These are phyloP conservation scores for Hypomyces perniciosus DNA, from an alignment of 2,329 filamentous ascomycete species.

Conservation along the genomic window DNA sequence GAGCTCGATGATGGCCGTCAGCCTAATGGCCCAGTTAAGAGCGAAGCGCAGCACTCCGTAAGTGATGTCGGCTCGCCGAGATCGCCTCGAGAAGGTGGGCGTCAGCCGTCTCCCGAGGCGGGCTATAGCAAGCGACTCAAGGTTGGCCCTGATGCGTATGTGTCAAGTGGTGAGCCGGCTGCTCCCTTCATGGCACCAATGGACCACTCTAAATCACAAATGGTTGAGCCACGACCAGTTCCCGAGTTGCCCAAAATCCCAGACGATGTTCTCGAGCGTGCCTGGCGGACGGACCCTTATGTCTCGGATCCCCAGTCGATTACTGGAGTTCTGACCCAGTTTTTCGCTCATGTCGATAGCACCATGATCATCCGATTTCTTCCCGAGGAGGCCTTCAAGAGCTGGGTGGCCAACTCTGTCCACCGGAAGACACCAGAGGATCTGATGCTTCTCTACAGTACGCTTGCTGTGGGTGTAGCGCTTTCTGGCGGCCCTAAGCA, in stretches of 20 bases:
- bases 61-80: slow-evolving; percentile 43
- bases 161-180: slow-evolving; percentile 28
- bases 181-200: slow-evolving; percentile 25
- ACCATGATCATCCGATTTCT: slow-evolving; percentile 37
- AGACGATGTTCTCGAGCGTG: slow-evolving; percentile 42
- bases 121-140: slow-evolving; percentile 44
- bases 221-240: slow-evolving; percentile 30
- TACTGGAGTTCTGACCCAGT: slow-evolving; percentile 33
- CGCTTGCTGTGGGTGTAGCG: slow-evolving; percentile 34
- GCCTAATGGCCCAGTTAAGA: slow-evolving; percentile 25
- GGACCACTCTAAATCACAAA: slow-evolving; percentile 32
- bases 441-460: slow-evolving; percentile 42
- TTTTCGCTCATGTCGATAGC: slow-evolving; percentile 37
- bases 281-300: slow-evolving; percentile 47
- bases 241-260: slow-evolving; percentile 42
- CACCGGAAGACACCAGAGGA: slow-evolving; percentile 36
- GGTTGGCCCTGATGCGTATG: slow-evolving; percentile 42
- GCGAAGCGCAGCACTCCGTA: slow-evolving; percentile 33
- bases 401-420: slow-evolving; percentile 31
- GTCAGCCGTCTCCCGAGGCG: slow-evolving; percentile 27
- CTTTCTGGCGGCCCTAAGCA: slow-evolving; percentile 32
- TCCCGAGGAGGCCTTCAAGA: slow-evolving; percentile 34
- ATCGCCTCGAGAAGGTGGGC: slow-evolving; percentile 38
- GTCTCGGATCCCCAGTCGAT: slow-evolving; percentile 37
- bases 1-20: slow-evolving; percentile 43